Base-by-base conservation (phyloP, 768 basidiomycete species). In the Rhodocollybia butyracea region DNA sequence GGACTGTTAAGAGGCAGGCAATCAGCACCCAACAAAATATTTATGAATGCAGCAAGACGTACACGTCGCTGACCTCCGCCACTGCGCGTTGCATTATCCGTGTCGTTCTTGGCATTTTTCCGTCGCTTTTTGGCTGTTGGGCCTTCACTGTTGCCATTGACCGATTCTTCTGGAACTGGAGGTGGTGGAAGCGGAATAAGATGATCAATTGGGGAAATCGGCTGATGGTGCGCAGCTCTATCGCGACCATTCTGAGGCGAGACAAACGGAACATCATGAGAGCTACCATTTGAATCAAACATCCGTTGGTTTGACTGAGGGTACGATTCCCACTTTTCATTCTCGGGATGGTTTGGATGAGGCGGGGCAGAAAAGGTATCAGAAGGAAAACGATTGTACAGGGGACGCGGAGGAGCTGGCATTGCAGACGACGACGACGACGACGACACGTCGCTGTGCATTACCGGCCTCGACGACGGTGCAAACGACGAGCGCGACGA, bases 61-160 rank as follows among this genome's bases (percentile, higher is more conserved):
- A 88, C 86, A 63, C 85, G 84, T 72, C 77, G 74, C 59, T 77
- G 62, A 40, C 70, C 50, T 11, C 60, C 64, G 2, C 70, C 50
- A 13, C 60, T 65, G 2, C 73, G 77, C 59, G 82, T 76, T 24
- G 76, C 74, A 64, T 84, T 82, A 61, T 84, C 83, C 4, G 75
- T 70, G 61, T 88, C 85, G 46, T 80, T 77, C 45, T 79, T 74
- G 19, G 63, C 65, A 30, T 67, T 64, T 56, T 73, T 76, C 58
- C 80, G 78, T 51, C 82, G 76, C 73, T 83, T 86, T 68, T 74
- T 79, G 34, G 70, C 68, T 72, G 27, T 71, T 64, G 43, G 55
- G 22, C 38, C 34, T n/a, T 47, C 55, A 10, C 19, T 36, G 19
- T 40, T 46, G 15, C 46, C 46, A 30, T 52, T 52, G 31, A 24